Evolutionary conservation across 495 filamentous ascomycete genomes (phyloP).

Genomic region (Antarctomyces pellizariae): DNA sequence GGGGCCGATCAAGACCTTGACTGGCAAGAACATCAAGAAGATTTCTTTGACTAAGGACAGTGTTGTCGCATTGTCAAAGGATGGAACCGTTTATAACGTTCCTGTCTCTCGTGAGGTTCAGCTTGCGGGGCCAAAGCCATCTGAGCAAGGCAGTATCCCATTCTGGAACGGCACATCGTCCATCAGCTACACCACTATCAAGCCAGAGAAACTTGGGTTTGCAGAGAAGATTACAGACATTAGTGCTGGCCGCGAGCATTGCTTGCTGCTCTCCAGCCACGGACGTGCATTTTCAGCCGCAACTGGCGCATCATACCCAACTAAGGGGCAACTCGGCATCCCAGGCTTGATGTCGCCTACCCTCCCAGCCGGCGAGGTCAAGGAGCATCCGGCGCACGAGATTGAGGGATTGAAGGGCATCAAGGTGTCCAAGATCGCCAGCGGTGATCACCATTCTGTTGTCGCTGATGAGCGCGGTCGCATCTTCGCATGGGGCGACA

Average conservation of each 20-base stretch:
- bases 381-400: conserved; percentile 62
- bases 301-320: conserved; percentile 56
- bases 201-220: conserved; percentile 40
- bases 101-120: conserved; percentile 58
- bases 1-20: conserved; percentile 43
- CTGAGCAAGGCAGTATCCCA: conserved; percentile 49
- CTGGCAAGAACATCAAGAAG: conserved; percentile 54
- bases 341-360: conserved; percentile 60
- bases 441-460: conserved; percentile 75
- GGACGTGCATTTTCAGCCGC: conserved; percentile 77
- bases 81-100: conserved; percentile 69
- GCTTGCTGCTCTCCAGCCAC: conserved; percentile 58
- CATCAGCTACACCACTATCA: conserved; percentile 47
- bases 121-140: conserved; percentile 29
- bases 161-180: conserved; percentile 36
- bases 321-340: conserved; percentile 67
- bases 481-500: conserved; percentile 81
- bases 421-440: conserved; percentile 44
- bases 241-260: conserved; percentile 59
- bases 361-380: conserved; percentile 53
- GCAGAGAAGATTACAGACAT: conserved; percentile 55
- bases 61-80: conserved; percentile 52
- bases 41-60: conserved; percentile 57
- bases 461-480: conserved; percentile 47
- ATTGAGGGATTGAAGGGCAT: conserved; percentile 34